Percentiles rank a stretch among this genome's conserved stretches.
phyloP scores from a whole-genome alignment of 148 eudicot species.

The Mesembryanthemum crystallinum region DNA sequence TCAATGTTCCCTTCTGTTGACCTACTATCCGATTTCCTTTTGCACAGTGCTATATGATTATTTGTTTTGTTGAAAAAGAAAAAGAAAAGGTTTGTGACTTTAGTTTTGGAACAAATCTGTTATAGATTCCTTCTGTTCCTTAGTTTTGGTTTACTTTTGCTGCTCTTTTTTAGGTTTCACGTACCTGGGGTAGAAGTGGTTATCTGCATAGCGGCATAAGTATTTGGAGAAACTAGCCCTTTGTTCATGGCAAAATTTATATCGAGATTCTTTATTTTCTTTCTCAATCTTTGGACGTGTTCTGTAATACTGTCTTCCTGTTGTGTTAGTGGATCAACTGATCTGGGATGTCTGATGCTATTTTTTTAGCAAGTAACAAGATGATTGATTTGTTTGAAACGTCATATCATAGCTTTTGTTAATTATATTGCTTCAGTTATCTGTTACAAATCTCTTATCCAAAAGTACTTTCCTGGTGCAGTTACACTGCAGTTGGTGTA shows the following conservation, averaged over 20 bases:
- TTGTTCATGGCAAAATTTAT: background rate
- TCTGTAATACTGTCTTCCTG: too few relatives aligned
- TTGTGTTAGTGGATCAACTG: too few relatives aligned
- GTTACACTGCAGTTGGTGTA: conserved; percentile 97
- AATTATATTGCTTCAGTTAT: background rate
- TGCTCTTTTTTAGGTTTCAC: too few relatives aligned
- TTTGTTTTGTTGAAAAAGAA: background rate
- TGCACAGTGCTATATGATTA: background rate
- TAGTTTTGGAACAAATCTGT: too few relatives aligned
- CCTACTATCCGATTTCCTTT: background rate
- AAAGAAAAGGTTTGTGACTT: background rate
- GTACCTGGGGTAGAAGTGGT: too few relatives aligned
- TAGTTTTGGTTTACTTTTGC: too few relatives aligned
- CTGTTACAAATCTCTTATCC: conserved; percentile 7
- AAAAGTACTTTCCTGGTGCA: conserved; percentile 28
- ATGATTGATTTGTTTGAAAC: background rate
- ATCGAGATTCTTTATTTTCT: too few relatives aligned
- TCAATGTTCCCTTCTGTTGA: background rate
- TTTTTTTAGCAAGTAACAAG: background rate
- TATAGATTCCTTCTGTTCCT: too few relatives aligned
- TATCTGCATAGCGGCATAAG: too few relatives aligned
- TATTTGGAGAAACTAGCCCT: background rate
- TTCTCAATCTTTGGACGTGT: background rate
- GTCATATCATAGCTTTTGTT: background rate
- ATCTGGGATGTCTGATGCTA: too few relatives aligned